Conservation (phyloP, 805 yeast genomes). For the Metschnikowia drakensbergensis region DNA sequence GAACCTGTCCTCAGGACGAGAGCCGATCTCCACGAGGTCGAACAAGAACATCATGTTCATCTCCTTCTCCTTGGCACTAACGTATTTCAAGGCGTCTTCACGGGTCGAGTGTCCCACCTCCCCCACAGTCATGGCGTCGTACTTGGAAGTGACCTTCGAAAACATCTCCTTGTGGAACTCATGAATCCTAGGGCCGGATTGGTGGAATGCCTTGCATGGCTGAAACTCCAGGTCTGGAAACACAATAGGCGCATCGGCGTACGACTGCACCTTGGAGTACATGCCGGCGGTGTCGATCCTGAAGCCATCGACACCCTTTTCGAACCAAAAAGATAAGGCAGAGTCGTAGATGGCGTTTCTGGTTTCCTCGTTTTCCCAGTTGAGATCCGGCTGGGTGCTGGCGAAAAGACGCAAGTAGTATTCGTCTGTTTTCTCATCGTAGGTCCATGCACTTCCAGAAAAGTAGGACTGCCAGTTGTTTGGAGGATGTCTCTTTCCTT, state of each 20-base stretch:
- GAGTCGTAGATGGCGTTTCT: conserved; percentile 41
- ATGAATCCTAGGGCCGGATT: conserved; percentile 54
- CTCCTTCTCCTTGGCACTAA: conserved; percentile 36
- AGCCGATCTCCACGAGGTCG: conserved; percentile 36
- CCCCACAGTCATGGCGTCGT: conserved; percentile 56
- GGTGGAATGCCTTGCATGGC: conserved; percentile 29
- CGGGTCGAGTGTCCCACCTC: conserved; percentile 46
- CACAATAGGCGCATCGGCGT: conserved; percentile 47
- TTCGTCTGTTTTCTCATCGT: conserved; percentile 51
- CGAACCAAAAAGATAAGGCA: conserved; percentile 52
- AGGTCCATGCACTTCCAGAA: conserved; percentile 55
- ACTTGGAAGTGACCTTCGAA: conserved; percentile 37
- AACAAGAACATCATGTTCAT: conserved; percentile 41
- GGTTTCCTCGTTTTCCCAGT: conserved; percentile 52
- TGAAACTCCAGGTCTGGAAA: conserved; percentile 41
- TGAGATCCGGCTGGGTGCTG: conserved; percentile 53
- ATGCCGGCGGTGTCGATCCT: conserved; percentile 54
- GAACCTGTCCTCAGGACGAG: conserved; percentile 34
- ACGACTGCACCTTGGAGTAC: conserved; percentile 45
- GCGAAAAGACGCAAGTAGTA: conserved; percentile 55
- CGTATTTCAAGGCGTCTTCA: conserved; percentile 43
- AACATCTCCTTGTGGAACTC: conserved; percentile 55
- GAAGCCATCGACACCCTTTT: conserved; percentile 56
- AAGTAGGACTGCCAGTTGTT: conserved; percentile 55
- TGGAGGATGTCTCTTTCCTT: conserved; percentile 53